Conservation (phyloP, 768 basidiomycete species). For the Russula earlei region DNA sequence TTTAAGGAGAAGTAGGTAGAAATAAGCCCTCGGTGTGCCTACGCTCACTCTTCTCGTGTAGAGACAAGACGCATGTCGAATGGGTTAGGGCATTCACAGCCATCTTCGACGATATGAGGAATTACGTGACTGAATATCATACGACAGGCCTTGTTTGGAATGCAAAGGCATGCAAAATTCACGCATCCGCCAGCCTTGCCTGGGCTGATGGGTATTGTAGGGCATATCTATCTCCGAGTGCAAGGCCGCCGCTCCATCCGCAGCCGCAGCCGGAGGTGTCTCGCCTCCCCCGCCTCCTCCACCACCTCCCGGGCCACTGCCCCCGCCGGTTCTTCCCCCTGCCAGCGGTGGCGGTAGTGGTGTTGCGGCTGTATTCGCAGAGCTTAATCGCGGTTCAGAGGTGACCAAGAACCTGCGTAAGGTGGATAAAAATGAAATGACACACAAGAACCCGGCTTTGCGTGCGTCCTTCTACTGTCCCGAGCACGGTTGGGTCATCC, state of each 20-base stretch:
- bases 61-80: slow-evolving; percentile 78
- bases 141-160: slow-evolving; percentile 89
- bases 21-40: neutral
- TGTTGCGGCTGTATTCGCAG: slow-evolving; percentile 76
- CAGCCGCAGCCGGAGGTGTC: slow-evolving; percentile 34
- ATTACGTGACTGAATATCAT: slow-evolving; percentile 79
- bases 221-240: slow-evolving; percentile 51
- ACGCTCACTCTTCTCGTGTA: slow-evolving; percentile 27
- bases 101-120: slow-evolving; percentile 67
- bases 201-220: slow-evolving; percentile 26
- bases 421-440: slow-evolving; percentile 95
- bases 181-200: neutral
- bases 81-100: slow-evolving; percentile 72
- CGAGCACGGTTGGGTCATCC: slow-evolving; percentile 26
- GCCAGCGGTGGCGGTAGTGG: slow-evolving; percentile 38
- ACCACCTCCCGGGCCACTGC: slow-evolving; percentile 31
- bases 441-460: slow-evolving; percentile 93
- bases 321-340: slow-evolving; percentile 28
- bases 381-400: slow-evolving; percentile 81
- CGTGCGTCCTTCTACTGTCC: slow-evolving; percentile 47
- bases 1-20: slow-evolving; percentile 78
- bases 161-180: slow-evolving; percentile 40
- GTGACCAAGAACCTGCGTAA: slow-evolving; percentile 88
- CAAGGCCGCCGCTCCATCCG: slow-evolving; percentile 29
- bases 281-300: slow-evolving; percentile 39